A percentile compares a stretch with the other conserved stretches of the same genome.
phyloP scores from a whole-genome alignment of 805 yeast species.

The Kazachstania africana region DNA sequence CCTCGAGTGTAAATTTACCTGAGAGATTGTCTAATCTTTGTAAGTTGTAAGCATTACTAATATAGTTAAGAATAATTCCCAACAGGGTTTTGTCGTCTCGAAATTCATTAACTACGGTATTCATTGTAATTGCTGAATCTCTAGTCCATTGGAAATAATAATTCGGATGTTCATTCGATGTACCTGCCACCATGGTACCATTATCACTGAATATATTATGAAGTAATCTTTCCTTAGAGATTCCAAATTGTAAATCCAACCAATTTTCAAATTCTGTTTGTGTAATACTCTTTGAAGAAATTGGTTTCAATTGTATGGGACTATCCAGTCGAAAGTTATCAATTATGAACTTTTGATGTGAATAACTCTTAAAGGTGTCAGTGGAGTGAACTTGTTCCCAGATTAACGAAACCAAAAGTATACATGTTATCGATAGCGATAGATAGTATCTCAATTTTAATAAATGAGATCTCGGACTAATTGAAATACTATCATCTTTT shows the following conservation, averaged over 20 bases:
- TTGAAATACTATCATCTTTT: too few species aligned
- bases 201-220: constrained; percentile 31
- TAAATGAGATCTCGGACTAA: too few species aligned
- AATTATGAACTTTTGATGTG: too few species aligned
- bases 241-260: constrained; percentile 23
- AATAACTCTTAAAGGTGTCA: too few species aligned
- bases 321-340: too few species aligned
- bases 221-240: constrained; percentile 34
- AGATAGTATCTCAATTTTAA: too few species aligned
- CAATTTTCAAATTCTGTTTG: not conserved
- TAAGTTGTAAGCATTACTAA: constrained; percentile 42
- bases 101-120: constrained; percentile 32
- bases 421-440: too few species aligned
- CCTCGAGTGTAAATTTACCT: constrained; percentile 37
- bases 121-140: constrained; percentile 75
- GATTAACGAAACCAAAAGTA: too few species aligned
- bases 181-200: constrained; percentile 81
- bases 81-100: not conserved
- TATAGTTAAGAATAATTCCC: constrained; percentile 43
- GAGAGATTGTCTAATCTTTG: constrained; percentile 62
- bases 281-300: too few species aligned
- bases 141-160: constrained; percentile 87
- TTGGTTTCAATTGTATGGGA: too few species aligned
- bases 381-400: too few species aligned
- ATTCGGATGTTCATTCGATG: constrained; percentile 59